phyloP scores from a whole-genome alignment of 1,284 basidiomycete species.

The Ceratobasidium sp. region DNA sequence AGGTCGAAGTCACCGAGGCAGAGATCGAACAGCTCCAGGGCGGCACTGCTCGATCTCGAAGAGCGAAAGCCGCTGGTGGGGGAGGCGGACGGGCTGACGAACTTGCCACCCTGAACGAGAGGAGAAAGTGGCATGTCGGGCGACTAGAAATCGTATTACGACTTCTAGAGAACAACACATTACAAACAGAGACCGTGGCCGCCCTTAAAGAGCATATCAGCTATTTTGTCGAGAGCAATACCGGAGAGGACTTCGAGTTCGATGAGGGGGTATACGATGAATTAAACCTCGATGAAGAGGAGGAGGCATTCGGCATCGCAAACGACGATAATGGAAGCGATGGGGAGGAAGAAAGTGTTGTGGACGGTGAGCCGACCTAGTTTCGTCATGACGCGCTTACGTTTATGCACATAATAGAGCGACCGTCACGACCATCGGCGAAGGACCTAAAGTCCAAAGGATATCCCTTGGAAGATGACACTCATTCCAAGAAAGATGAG shows the following conservation, averaged over 20 bases:
- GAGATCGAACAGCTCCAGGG: constrained; percentile 91
- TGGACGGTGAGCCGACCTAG: constrained; percentile 61
- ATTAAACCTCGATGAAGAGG: constrained; percentile 92
- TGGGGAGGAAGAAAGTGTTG: constrained; percentile 64
- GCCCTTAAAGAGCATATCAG: constrained; percentile 92
- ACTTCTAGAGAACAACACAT: constrained; percentile 91
- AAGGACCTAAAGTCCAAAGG: constrained; percentile 59
- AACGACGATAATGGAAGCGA: constrained; percentile 76
- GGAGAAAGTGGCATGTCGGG: constrained; percentile 93
- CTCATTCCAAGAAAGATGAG: constrained; percentile 45
- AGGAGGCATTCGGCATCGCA: constrained; percentile 85
- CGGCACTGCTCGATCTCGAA: constrained; percentile 48
- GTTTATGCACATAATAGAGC: constrained; percentile 52
- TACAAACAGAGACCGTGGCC: constrained; percentile 81
- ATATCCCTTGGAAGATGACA: constrained; percentile 60
- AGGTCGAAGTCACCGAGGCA: constrained; percentile 93
- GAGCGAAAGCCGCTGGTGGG: constrained; percentile 80
- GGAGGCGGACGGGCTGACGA: constrained; percentile 76
- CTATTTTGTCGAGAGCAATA: constrained; percentile 97
- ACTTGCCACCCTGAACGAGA: constrained; percentile 90
- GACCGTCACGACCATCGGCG: constrained; percentile 65
- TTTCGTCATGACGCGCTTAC: neutral
- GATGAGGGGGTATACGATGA: constrained; percentile 99
- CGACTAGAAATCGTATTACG: constrained; percentile 93
- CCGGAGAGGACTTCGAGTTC: constrained; percentile 96